Percentiles rank a stretch among this genome's conserved stretches.
Evolutionary conservation across 805 yeast genomes (phyloP).

Genomic region (Spathaspora arborariae): DNA sequence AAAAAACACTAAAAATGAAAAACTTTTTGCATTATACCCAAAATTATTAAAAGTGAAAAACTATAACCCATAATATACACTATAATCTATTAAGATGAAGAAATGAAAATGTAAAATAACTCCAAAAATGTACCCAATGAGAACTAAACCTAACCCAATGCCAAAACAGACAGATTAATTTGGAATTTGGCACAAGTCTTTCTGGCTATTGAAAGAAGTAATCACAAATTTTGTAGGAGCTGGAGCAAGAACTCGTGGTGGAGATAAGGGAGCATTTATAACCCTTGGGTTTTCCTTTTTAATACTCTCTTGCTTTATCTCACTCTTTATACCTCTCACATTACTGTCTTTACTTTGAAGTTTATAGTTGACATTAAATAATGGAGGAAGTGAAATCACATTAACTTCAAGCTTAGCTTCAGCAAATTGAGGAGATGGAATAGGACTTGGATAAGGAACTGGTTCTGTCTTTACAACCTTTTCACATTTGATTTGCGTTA

Average conservation of each 20-base stretch:
- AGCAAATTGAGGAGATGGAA: constrained; percentile 21
- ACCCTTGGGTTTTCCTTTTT: not conserved
- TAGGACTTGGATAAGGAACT: constrained; percentile 31
- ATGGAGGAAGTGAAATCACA: constrained; percentile 16
- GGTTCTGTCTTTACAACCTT: constrained; percentile 8
- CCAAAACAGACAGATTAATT: constrained; percentile 1
- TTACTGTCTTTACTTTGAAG: constrained; percentile 10
- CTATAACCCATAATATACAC: not conserved
- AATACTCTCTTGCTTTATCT: not conserved
- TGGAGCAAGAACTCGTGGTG: constrained; percentile 4
- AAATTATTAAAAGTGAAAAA: not conserved
- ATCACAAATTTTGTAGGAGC: constrained; percentile 23
- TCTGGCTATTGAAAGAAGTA: constrained; percentile 29
- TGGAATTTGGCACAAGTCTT: constrained; percentile 22
- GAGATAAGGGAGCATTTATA: not conserved
- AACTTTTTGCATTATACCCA: not conserved
- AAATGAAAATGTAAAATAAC: not conserved
- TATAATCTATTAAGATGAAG: not conserved
- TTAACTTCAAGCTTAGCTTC: constrained; percentile 16
- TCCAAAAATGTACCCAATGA: not conserved
- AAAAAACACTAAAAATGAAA: not conserved
- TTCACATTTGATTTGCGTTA: not conserved
- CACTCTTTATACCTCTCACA: constrained; percentile 7
- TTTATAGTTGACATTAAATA: constrained; percentile 8
- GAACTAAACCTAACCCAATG: not conserved